phyloP scores from a whole-genome alignment of 2,329 filamentous ascomycete species.

The Pyrenochaeta sp. region DNA sequence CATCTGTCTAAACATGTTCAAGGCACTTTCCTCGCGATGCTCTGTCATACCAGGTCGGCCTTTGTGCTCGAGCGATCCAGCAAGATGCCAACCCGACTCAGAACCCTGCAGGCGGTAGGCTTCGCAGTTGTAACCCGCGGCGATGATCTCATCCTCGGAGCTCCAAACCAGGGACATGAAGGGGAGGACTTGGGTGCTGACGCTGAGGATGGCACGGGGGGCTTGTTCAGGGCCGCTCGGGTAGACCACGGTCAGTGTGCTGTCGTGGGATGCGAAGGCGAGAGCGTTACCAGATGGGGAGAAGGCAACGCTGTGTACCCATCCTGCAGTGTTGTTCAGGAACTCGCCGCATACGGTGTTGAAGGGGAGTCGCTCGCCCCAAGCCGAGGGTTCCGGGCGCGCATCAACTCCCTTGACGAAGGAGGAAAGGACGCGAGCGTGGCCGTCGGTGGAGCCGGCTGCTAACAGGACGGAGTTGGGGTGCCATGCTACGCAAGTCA shows the following conservation, averaged over 20 bases:
- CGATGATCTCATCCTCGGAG: slow-evolving; percentile 90
- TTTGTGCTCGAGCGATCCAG: slow-evolving; percentile 81
- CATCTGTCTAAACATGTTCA: slow-evolving; percentile 99
- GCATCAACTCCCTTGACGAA: slow-evolving; percentile 96
- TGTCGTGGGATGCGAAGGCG: slow-evolving; percentile 94
- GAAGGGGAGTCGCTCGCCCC: slow-evolving; percentile 96
- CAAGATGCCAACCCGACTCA: slow-evolving; percentile 82
- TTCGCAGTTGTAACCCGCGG: slow-evolving; percentile 88
- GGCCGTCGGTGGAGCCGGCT: slow-evolving; percentile 95
- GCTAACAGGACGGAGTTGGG: slow-evolving; percentile 96
- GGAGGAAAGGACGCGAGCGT: slow-evolving; percentile 91
- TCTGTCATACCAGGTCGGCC: slow-evolving; percentile 65
- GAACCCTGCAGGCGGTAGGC: slow-evolving; percentile 87
- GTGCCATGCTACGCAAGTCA: slow-evolving; percentile 95
- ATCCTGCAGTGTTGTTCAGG: slow-evolving; percentile 94
- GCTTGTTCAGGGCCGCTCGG: slow-evolving; percentile 90
- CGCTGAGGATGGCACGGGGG: slow-evolving; percentile 86
- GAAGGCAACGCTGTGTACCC: slow-evolving; percentile 94
- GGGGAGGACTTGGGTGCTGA: slow-evolving; percentile 88
- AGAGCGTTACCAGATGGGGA: slow-evolving; percentile 92
- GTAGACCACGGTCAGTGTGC: slow-evolving; percentile 95
- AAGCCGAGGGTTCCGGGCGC: slow-evolving; percentile 83
- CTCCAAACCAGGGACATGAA: slow-evolving; percentile 95
- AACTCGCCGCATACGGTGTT: slow-evolving; percentile 98
- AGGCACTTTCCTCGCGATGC: slow-evolving; percentile 84